Percentiles rank a stretch among this genome's conserved stretches.
These are phyloP conservation scores for Corymbia maculata DNA, from an alignment of 345 rosid genomes.

Conservation along the genomic window DNA sequence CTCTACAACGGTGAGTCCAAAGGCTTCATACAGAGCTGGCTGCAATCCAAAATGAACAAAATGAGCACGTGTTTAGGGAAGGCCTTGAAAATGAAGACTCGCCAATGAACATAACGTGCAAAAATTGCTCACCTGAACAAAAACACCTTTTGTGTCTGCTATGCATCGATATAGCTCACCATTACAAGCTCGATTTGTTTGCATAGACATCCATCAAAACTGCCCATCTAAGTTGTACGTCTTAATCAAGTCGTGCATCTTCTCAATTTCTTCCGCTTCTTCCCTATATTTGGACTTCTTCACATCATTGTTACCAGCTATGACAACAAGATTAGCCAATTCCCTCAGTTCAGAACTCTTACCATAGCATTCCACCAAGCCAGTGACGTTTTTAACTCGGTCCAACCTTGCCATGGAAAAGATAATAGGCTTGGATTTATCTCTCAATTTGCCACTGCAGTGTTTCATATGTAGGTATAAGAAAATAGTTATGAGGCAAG, in stretches of 20 bases:
- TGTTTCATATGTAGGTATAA: not conserved
- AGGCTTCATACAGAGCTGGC: slow-evolving; percentile 37
- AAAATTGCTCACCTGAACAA: not conserved
- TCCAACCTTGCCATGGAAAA: not conserved
- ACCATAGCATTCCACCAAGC: not conserved
- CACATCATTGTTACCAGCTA: not conserved
- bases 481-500: not conserved
- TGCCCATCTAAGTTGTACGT: not conserved
- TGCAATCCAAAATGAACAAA: not conserved
- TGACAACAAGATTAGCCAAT: not conserved
- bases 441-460: not conserved
- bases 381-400: not conserved
- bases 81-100: not conserved
- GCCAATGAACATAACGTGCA: not conserved
- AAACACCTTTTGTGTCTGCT: not conserved
- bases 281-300: slow-evolving; percentile 1
- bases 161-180: slow-evolving; percentile 2
- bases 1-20: slow-evolving; percentile 31
- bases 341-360: not conserved
- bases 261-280: not conserved
- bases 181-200: not conserved
- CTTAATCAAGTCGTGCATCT: not conserved
- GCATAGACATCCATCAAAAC: slow-evolving; percentile 1
- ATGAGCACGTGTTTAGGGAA: not conserved
- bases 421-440: not conserved